Conservation (phyloP, 805 yeast genomes). For the Kuraishia molischiana region DNA sequence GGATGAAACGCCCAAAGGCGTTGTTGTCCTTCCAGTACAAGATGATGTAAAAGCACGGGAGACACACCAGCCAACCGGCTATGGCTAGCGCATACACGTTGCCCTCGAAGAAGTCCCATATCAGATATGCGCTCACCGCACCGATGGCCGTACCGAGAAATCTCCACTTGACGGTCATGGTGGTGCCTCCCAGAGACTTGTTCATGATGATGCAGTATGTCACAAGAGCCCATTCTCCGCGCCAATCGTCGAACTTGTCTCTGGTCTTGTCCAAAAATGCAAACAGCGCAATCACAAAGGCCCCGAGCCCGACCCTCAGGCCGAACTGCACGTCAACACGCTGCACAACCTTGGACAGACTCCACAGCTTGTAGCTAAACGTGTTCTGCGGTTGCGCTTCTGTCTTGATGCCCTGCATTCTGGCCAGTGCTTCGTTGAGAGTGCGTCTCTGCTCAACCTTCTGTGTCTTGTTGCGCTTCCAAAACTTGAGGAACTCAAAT, state of each 20-base stretch:
- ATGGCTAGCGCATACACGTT: constrained; percentile 41
- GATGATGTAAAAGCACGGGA: constrained; percentile 48
- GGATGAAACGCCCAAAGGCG: constrained; percentile 60
- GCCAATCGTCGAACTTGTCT: constrained; percentile 47
- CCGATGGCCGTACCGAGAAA: constrained; percentile 71
- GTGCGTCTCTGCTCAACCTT: not conserved
- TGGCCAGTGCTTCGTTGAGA: constrained; percentile 3
- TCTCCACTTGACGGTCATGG: constrained; percentile 68
- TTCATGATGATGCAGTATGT: constrained; percentile 79
- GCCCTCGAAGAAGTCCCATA: constrained; percentile 52
- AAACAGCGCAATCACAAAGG: constrained; percentile 51
- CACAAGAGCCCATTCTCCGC: constrained; percentile 82
- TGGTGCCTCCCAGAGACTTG: constrained; percentile 76
- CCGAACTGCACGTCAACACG: constrained; percentile 72
- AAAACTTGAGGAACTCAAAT: constrained; percentile 46
- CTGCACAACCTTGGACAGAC: constrained; percentile 37
- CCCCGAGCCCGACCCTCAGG: constrained; percentile 70
- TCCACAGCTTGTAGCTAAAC: constrained; percentile 34
- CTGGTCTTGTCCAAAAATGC: constrained; percentile 56
- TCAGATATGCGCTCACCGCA: constrained; percentile 45
- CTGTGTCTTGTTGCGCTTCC: constrained; percentile 22
- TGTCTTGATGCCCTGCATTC: constrained; percentile 1
- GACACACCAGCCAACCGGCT: constrained; percentile 34
- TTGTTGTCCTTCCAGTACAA: constrained; percentile 54
- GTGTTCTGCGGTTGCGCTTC: constrained; percentile 13